Evolutionary conservation across 2,329 filamentous ascomycete species (phyloP), one percentile per base, ranked within the genome.

Genomic region (Trematosphaeria pertusa): DNA sequence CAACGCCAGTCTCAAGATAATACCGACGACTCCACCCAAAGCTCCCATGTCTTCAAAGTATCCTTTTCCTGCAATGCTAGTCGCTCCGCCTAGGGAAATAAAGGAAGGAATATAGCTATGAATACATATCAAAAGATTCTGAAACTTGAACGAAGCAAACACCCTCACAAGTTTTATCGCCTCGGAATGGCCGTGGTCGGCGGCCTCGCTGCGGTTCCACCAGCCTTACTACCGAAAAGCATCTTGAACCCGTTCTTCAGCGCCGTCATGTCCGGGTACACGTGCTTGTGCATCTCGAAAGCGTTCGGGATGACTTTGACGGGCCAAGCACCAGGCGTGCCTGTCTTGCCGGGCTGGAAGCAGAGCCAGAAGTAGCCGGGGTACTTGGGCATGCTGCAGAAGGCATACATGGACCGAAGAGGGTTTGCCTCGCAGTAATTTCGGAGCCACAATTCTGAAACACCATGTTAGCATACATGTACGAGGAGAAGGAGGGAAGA

Each of bases 211-310:
- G 42, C 11, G 8, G 24, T 17, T 18, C 22, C 49, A 9, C 37
- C 49, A 10, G 53, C 48, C 33, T 52, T 58, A 14, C 41, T 49
- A 7, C 80, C 79, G 69, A 91, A 91, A 43, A 92, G 80, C 65
- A 93, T 74, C 80, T 97, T 97, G 81, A 97, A 97, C 5, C 93
- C 94, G 75, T 99, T 99, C 79, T 93, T 96, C 54, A 99, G 78
- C 37, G 91, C 91, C 59, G 88, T 83, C 89, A 97, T 96, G 64
- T 97, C 92, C 1, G 94, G 93, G 69, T 99, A 99, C 41, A 87
- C 84, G 58, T 89, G 88, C 58, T 88, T 89, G 74, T 91, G 86
- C 62, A 99, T 81, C 76, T 97, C 91, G 67, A 93, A 99, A 4
- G 90, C 94, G 63, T 95, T 89, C 2, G 94, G 94, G 14, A 97